Conservation (phyloP, 208 protist species). For the Acanthamoeba triangularis region DNA sequence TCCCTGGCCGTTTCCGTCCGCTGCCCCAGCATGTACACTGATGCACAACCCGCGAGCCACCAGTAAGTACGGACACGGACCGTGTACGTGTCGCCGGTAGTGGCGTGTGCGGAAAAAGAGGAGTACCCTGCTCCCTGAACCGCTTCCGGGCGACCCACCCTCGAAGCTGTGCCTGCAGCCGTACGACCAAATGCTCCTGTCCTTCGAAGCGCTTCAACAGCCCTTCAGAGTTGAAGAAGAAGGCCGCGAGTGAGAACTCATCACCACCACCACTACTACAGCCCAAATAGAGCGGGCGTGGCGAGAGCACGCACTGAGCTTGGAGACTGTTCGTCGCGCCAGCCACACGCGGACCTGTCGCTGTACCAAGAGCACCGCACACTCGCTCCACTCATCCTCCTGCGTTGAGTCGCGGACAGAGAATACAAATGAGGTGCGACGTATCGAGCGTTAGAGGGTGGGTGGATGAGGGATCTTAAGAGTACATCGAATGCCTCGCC, state of each 20-base stretch:
- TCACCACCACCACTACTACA: background rate
- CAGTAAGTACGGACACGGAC: no score
- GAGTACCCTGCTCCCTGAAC: background rate
- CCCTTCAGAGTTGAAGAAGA: background rate
- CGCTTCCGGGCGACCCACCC: constrained; percentile 38
- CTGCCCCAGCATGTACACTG: constrained; percentile 45
- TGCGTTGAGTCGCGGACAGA: background rate
- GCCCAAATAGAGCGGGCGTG: background rate
- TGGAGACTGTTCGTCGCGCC: background rate
- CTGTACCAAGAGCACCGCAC: background rate
- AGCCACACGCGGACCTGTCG: constrained; percentile 59
- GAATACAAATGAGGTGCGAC: no score
- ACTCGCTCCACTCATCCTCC: constrained; percentile 4
- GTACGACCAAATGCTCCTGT: background rate
- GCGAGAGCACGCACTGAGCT: background rate
- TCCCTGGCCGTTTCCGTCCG: constrained; percentile 85
- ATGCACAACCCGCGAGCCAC: background rate
- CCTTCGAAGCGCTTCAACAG: background rate
- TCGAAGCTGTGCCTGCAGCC: background rate
- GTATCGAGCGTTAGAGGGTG: background rate
- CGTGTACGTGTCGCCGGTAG: no score
- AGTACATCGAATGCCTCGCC: background rate
- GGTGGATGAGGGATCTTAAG: background rate
- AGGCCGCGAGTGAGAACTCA: no score
- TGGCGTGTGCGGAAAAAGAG: no score